Base-by-base conservation (phyloP, 1,284 basidiomycete genomes). In the Leccinum solheimii region DNA sequence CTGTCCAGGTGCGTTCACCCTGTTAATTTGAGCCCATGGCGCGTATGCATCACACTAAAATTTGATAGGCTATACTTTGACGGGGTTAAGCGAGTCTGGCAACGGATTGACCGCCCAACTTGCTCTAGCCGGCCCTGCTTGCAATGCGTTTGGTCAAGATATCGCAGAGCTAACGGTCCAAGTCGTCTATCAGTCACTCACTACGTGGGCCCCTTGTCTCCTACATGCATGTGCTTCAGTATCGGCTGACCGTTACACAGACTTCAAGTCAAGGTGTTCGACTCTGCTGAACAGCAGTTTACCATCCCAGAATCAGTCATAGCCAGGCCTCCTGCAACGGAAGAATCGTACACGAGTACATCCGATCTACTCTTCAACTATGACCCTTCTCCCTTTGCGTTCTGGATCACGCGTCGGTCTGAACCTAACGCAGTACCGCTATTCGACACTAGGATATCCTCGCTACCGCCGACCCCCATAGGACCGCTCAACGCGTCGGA, bases 191-290 rank as follows among this genome's bases (percentile, higher is more conserved):
- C 88, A 91, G 68, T 82, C 82, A 66, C 80, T 81, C 26, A 75
- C 79, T 14, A 78, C 85, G 86, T 70, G 16, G 3, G 85, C 62
- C 68, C 32, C 40, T 56, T 49, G 13, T 48, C 13, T 27, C 9
- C 26, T 16, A 13, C 32, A 52, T n/a, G 10, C 32, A n/a, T 19
- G 50, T 48, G 13, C 36, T 38, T 34, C 14, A 32, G 5, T 5
- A n/a, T 11, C 3, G 11, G 40, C 21, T 53, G 9, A 59, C 13
- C 16, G 45, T 16, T 30, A 34, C 14, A 11, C 23, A 89, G 87
- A 38, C 79, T 94, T 8, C 90, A 88, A 62, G 89, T 94, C 45
- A 87, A 91, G 68, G 86, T 93, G 50, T 87, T 81, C 69, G 91
- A 93, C 69, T 82, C 83, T 2, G 81, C 77, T 1, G 75, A 84